Conservation (phyloP, 1,284 basidiomycete genomes). For the Rhodofomes roseus region DNA sequence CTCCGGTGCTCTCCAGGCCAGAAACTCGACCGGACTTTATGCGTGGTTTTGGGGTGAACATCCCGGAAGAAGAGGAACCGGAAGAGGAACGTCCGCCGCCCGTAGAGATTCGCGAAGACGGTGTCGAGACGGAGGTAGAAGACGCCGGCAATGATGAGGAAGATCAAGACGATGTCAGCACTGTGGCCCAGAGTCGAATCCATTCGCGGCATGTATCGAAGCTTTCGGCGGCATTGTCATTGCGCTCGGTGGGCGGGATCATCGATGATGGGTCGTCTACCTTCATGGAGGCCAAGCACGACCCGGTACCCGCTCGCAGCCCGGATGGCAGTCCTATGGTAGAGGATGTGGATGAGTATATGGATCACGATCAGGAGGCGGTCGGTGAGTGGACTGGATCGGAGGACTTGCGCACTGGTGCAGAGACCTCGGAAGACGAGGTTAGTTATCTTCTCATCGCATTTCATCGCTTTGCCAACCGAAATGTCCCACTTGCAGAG, state of each 20-base stretch:
- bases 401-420: constrained; percentile 52
- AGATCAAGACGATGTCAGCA: constrained; percentile 38
- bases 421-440: constrained; percentile 58
- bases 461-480: not conserved
- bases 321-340: constrained; percentile 24
- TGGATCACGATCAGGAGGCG: constrained; percentile 35
- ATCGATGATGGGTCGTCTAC: constrained; percentile 15
- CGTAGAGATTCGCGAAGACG: constrained; percentile 23
- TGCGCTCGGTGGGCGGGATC: constrained; percentile 55
- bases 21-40: constrained; percentile 66
- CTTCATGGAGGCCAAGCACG: not conserved
- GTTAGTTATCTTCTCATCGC: constrained; percentile 32
- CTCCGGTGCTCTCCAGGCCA: constrained; percentile 38
- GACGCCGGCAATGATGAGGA: constrained; percentile 32
- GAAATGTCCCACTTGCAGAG: constrained; percentile 41
- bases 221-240: constrained; percentile 61
- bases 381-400: constrained; percentile 79
- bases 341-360: constrained; percentile 28
- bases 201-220: constrained; percentile 72
- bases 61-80: constrained; percentile 53
- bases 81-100: constrained; percentile 22
- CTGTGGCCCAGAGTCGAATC: constrained; percentile 45
- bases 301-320: constrained; percentile 13
- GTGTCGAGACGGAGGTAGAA: constrained; percentile 24
- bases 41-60: constrained; percentile 74